Evolutionary conservation across 345 rosid genomes (phyloP), one percentile per base, ranked within the genome.

Genomic region (Eucalyptus rudis): DNA sequence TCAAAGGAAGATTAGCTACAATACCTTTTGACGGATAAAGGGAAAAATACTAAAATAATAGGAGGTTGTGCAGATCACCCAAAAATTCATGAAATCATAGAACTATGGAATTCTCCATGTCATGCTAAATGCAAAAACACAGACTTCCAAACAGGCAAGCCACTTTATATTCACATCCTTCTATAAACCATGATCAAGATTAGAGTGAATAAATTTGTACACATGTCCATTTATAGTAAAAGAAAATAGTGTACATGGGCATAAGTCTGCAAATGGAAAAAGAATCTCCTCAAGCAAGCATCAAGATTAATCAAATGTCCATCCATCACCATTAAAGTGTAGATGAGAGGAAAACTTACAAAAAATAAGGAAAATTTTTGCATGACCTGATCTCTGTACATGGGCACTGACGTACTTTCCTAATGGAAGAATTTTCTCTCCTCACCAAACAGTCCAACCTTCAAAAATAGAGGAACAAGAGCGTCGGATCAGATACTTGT

Each of bases 391-490:
- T 95, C 93, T 97, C 95, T 66, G 93, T n/a, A n/a, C n/a, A n/a
- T n/a, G n/a, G n/a, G 93, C 98, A 88, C 90, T 94, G 36, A 97
- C 90, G 25, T 93, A 91, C 92, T 94, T 95, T 87, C 97, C 97
- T 79, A 95, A 66, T 33, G 97, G 97, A 91, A 98, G 96, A 90
- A 98, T 94, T 93, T 95, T 97, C 95, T 96, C 25, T 52, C 58
- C 95, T 96, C 98, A 89, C 94, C 95, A 81, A 97, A 96, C 89
- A 97, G 90, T 68, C 97, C 99, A 91, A 96, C 97, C 99, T 98
- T 89, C 36, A 88, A 87, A 89, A 86, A 15, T 59, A 44, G 62
- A 56, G 24, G 88, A 59, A 89, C 76, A 33, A 90, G 87, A 43
- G 85, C 6, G 31, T 58, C 25, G 22, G 58, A 52, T 87, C 33